A percentile compares a stretch with the other conserved stretches of the same genome.
Evolutionary conservation across 192 early-diverging fungal genomes (phyloP).

Genomic region (Allomyces arbusculus): DNA sequence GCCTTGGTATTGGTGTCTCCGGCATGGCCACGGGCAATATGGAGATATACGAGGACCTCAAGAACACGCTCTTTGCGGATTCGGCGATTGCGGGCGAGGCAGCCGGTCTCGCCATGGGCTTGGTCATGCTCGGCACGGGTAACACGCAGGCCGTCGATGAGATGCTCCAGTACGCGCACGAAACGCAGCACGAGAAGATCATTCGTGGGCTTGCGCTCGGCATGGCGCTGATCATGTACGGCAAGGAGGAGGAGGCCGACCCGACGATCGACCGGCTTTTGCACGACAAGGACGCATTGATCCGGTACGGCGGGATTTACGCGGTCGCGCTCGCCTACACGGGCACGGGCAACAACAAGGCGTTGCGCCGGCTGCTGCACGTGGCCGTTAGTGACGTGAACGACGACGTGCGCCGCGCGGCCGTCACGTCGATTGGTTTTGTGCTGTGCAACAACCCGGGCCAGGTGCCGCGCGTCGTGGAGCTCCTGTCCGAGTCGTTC

Average conservation of each 20-base stretch:
- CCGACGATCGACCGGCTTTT: conserved; percentile 62
- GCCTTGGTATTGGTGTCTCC: conserved; percentile 82
- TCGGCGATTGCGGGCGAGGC: conserved; percentile 95
- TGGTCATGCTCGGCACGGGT: conserved; percentile 90
- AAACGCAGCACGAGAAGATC: conserved; percentile 99
- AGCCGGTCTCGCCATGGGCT: conserved; percentile 85
- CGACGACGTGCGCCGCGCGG: conserved; percentile 97
- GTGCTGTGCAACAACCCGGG: conserved; percentile 75
- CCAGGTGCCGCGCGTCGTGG: conserved; percentile 95
- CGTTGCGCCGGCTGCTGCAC: conserved; percentile 80
- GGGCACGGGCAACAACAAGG: conserved; percentile 94
- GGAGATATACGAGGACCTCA: conserved; percentile 73
- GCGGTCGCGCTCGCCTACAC: conserved; percentile 94
- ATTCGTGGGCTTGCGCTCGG: conserved; percentile 89
- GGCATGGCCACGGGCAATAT: conserved; percentile 80
- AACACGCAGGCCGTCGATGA: conserved; percentile 62
- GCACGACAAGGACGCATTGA: conserved; percentile 80
- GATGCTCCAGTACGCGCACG: conserved; percentile 94
- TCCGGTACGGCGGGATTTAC: conserved; percentile 94
- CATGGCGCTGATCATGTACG: conserved; percentile 92
- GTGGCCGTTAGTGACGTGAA: conserved; percentile 96
- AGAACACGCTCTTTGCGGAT: conserved; percentile 73
- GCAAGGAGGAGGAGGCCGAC: conserved; percentile 87
- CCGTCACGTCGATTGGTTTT: conserved; percentile 91
- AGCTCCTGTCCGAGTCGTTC: conserved; percentile 90